Evolutionary conservation across 2,329 filamentous ascomycete species (phyloP).

Genomic region (Phoma sp.): DNA sequence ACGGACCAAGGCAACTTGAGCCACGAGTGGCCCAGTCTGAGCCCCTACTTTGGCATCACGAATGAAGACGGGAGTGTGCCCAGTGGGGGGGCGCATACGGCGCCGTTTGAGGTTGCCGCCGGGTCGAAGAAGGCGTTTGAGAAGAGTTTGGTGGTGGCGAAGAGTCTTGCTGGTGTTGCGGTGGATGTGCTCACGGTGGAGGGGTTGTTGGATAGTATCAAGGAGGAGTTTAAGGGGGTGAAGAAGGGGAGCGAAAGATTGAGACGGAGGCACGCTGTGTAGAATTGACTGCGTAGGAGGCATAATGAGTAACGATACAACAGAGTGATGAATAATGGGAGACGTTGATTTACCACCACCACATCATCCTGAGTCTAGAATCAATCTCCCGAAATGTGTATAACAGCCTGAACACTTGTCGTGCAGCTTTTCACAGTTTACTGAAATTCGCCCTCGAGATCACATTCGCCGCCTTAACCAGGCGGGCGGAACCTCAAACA

Average conservation of each 20-base stretch:
- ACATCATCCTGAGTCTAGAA: too few species aligned
- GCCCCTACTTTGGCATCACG: constrained; percentile 26
- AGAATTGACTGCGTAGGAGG: background rate
- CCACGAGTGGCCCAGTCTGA: constrained; percentile 24
- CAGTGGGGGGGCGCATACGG: constrained; percentile 21
- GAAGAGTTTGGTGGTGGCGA: constrained; percentile 22
- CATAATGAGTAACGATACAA: too few species aligned
- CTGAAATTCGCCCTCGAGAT: too few species aligned
- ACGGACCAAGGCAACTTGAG: constrained; percentile 28
- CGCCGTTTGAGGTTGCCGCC: constrained; percentile 23
- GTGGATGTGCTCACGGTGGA: constrained; percentile 21
- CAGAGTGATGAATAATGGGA: too few species aligned
- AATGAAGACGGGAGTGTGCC: constrained; percentile 22
- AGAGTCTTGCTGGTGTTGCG: constrained; percentile 21
- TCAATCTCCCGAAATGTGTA: too few species aligned
- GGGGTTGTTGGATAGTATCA: constrained; percentile 19
- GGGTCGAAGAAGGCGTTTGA: constrained; percentile 19
- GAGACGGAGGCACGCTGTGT: background rate
- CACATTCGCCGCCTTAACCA: too few species aligned
- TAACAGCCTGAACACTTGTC: too few species aligned
- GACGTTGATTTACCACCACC: too few species aligned
- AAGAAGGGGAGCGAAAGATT: background rate
- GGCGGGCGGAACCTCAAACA: too few species aligned
- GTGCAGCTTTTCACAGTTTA: too few species aligned
- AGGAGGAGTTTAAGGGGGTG: constrained; percentile 18